Evolutionary conservation across 2,329 filamentous ascomycete species (phyloP).

Genomic region (Xylogone sp.): DNA sequence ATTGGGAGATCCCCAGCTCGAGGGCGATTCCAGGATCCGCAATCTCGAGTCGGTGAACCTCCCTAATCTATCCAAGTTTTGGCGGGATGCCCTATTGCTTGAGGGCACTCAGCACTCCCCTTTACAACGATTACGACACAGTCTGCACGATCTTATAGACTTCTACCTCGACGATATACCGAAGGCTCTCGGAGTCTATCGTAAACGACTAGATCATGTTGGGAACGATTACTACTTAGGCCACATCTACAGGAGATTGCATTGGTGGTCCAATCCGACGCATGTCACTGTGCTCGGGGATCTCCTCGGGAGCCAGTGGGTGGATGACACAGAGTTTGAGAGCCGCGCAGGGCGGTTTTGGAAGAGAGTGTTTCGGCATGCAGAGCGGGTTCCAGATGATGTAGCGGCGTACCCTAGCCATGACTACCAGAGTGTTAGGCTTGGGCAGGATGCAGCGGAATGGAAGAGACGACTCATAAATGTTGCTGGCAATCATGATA

Average conservation of each 20-base stretch:
- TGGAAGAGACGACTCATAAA: conserved; percentile 85
- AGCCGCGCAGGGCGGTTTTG: conserved; percentile 72
- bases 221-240: conserved; percentile 95
- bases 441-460: conserved; percentile 39
- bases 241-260: conserved; percentile 81
- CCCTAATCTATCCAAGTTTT: conserved; percentile 44
- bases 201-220: conserved; percentile 82
- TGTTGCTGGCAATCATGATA: conserved; percentile 91
- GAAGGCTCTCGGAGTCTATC: conserved; percentile 58
- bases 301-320: conserved; percentile 92
- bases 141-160: conserved; percentile 56
- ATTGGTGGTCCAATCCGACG: conserved; percentile 81
- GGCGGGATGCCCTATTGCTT: conserved; percentile 17
- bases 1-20: conserved; percentile 88
- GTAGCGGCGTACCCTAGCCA: conserved; percentile 43
- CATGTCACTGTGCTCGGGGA: conserved; percentile 90
- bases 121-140: conserved; percentile 48
- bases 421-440: conserved; percentile 28
- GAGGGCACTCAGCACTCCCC: conserved; percentile 42
- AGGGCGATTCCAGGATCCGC: conserved; percentile 83
- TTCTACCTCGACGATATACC: conserved; percentile 66
- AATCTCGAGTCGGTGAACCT: conserved; percentile 49
- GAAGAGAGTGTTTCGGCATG: conserved; percentile 71
- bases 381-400: conserved; percentile 58
- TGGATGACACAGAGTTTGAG: conserved; percentile 79